Evolutionary conservation across 2,329 filamentous ascomycete species (phyloP).

Genomic region (Dothistroma pini): DNA sequence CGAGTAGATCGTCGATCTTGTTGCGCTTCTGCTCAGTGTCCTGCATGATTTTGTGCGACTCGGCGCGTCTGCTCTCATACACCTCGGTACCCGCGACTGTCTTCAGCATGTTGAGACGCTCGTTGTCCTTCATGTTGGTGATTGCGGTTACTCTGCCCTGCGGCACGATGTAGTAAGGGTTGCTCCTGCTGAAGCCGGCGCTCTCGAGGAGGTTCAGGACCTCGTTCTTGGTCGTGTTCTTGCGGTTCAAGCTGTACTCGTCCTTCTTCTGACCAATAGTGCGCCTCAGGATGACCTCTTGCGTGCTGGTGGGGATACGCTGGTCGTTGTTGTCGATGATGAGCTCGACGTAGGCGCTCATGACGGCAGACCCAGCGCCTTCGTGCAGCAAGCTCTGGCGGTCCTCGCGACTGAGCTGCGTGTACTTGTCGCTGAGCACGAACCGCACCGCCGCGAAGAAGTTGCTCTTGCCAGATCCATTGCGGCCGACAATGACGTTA

Average conservation of each 20-base stretch:
- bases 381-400: conserved; percentile 95
- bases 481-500: conserved; percentile 98
- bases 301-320: conserved; percentile 87
- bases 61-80: conserved; percentile 85
- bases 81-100: conserved; percentile 98
- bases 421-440: conserved; percentile 90
- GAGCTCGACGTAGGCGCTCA: conserved; percentile 99
- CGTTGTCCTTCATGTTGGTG: conserved; percentile 98
- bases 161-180: conserved; percentile 98
- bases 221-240: conserved; percentile 90
- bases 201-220: conserved; percentile 95
- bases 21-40: conserved; percentile 92
- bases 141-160: conserved; percentile 93
- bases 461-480: conserved; percentile 99
- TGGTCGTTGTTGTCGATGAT: conserved; percentile 98
- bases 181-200: conserved; percentile 92
- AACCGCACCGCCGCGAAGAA: conserved; percentile 99
- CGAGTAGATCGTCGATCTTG: conserved; percentile 89
- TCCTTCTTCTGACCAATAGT: conserved; percentile 98
- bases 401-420: conserved; percentile 91
- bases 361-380: conserved; percentile 93
- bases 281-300: conserved; percentile 83
- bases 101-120: conserved; percentile 84
- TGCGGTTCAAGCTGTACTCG: conserved; percentile 95
- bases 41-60: conserved; percentile 94